Conservation (phyloP, 768 basidiomycete genomes). For the Phanerodontia chrysosporium region DNA sequence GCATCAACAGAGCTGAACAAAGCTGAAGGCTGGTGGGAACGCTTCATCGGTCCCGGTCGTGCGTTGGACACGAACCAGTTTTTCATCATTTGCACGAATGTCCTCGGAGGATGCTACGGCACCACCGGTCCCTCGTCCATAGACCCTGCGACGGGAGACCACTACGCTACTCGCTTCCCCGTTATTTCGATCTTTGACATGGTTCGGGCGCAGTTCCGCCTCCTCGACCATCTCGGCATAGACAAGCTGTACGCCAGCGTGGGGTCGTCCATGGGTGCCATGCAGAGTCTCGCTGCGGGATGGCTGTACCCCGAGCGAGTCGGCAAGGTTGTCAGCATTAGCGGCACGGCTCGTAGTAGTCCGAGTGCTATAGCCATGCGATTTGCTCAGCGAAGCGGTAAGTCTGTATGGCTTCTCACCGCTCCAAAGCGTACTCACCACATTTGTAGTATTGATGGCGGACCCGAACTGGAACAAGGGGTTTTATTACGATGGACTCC, state of each 20-base stretch:
- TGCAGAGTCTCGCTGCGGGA: constrained; percentile 95
- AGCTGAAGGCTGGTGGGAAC: constrained; percentile 96
- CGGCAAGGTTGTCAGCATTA: constrained; percentile 88
- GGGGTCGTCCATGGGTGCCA: constrained; percentile 95
- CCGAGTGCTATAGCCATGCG: constrained; percentile 94
- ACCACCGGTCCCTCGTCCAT: constrained; percentile 90
- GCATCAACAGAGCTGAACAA: constrained; percentile 76
- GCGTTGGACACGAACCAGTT: constrained; percentile 90
- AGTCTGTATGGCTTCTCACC: constrained; percentile 24
- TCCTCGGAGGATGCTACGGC: constrained; percentile 96
- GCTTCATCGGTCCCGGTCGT: constrained; percentile 94
- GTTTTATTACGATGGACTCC: constrained; percentile 93
- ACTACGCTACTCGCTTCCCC: constrained; percentile 90
- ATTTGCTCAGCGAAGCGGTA: constrained; percentile 93
- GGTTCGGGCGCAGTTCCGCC: constrained; percentile 86
- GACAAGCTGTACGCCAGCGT: constrained; percentile 88
- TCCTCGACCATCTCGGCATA: constrained; percentile 83
- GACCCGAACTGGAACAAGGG: constrained; percentile 99
- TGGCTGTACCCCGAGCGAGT: constrained; percentile 90
- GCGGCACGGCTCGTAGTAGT: constrained; percentile 89
- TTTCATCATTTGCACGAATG: constrained; percentile 95
- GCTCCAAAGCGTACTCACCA: constrained; percentile 3
- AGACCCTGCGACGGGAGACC: constrained; percentile 61
- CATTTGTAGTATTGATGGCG: constrained; percentile 83
- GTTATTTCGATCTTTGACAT: constrained; percentile 94